Base-by-base conservation (phyloP, 768 basidiomycete species). In the Gyrodon lividus region DNA sequence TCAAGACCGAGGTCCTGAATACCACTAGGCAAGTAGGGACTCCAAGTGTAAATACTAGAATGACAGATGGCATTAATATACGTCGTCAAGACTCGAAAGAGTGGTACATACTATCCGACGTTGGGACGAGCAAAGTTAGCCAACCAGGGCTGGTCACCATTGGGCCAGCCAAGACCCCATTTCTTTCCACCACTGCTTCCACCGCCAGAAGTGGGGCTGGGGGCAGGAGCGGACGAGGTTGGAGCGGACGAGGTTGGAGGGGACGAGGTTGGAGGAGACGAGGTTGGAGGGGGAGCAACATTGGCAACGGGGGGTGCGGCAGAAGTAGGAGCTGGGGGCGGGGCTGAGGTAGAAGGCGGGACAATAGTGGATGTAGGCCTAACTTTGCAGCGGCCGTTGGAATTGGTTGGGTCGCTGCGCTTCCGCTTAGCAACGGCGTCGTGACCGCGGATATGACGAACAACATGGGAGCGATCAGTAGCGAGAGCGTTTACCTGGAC, bases 91-190 rank as follows among this genome's bases (percentile, higher is more conserved):
- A n/a, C 13, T 12, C 8, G n/a, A 67, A 10, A 28, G n/a, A 23
- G 38, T 1, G 13, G 28, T 31, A 53, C 55, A 73, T 47, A 86
- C 85, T 52, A 64, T 49, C 61, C 51, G 43, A 81, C 75, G 4
- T 75, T 70, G 24, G 63, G 22, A 42, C 33, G 50, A 45, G 74
- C 70, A 65, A 81, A 90, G 59, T 77, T 70, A 13, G 60, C 49
- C 48, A 92, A 72, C 40, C 74, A 64, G 23, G 60, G 46, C 50
- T 72, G 66, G 54, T 78, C 70, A 43, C 75, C 75, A 48, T 81
- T 75, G 31, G 82, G 74, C 84, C 86, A 91, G 19, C 78, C 86
- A 17, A 87, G 64, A 55, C 88, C 81, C 38, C 79, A 74, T 68
- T 90, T 89, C 37, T 66, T 65, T 17, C 46, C 26, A 28, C 26